Evolutionary conservation across 495 filamentous ascomycete species (phyloP).

Genomic region (Hyaloscypha finlandica): DNA sequence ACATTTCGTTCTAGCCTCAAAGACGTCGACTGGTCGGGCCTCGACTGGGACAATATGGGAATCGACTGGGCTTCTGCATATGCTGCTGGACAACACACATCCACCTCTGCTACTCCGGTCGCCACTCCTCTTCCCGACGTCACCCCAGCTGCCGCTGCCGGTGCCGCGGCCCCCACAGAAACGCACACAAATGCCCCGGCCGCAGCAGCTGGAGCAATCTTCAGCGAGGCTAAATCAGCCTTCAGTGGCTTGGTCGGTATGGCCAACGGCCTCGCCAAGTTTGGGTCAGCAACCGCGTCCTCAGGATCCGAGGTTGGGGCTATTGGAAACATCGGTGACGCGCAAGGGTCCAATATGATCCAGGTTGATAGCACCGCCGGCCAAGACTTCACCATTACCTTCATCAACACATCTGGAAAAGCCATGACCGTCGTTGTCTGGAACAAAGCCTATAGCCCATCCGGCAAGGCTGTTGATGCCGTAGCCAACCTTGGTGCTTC

Average conservation of each 20-base stretch:
- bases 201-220: neutral
- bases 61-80: slow-evolving; percentile 33
- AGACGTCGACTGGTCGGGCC: slow-evolving; percentile 24
- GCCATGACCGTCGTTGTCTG: slow-evolving; percentile 51
- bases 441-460: slow-evolving; percentile 45
- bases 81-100: slow-evolving; percentile 16
- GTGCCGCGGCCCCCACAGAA: neutral
- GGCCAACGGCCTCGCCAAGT: slow-evolving; percentile 15
- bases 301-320: slow-evolving; percentile 38
- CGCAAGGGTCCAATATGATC: slow-evolving; percentile 58
- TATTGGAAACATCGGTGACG: slow-evolving; percentile 49
- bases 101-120: slow-evolving; percentile 6
- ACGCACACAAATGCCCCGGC: neutral
- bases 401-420: slow-evolving; percentile 43
- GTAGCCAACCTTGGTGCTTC: slow-evolving; percentile 27
- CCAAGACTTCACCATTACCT: slow-evolving; percentile 49
- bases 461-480: slow-evolving; percentile 38
- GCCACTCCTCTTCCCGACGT: slow-evolving; percentile 5
- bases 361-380: slow-evolving; percentile 40
- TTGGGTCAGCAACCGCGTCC: slow-evolving; percentile 15
- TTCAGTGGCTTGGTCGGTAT: slow-evolving; percentile 19
- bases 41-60: slow-evolving; percentile 31
- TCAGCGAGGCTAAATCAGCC: slow-evolving; percentile 1
- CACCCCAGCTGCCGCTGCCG: slow-evolving; percentile 1
- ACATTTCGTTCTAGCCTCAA: neutral